Conservation (phyloP, 83 land plant species). For the Diphasiastrum complanatum region DNA sequence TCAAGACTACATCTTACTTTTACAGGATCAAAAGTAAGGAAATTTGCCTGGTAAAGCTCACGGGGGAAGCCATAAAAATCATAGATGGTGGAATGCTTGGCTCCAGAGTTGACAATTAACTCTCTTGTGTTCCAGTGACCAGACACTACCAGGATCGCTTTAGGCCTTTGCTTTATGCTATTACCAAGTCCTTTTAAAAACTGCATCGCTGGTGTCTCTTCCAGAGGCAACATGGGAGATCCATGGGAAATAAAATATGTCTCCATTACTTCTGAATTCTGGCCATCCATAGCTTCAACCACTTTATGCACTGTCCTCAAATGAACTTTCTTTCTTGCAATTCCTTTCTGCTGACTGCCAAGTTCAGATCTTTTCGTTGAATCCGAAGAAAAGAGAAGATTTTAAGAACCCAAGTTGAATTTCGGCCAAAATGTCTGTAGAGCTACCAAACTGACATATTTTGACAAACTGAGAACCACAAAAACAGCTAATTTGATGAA, state of each 20-base stretch:
- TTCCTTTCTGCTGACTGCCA: no score
- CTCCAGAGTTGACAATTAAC: slow-evolving; percentile 2
- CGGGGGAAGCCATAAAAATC: slow-evolving; percentile 25
- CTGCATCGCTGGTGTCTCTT: slow-evolving; percentile 24
- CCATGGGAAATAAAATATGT: slow-evolving; percentile 34
- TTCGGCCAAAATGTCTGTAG: no score
- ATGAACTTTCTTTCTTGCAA: no score
- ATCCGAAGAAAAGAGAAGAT: no score
- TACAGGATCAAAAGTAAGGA: not conserved
- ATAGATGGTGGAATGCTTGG: slow-evolving; percentile 12
- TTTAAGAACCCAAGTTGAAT: no score
- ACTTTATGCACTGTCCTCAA: no score
- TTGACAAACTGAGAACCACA: no score
- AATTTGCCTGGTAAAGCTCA: slow-evolving; percentile 18
- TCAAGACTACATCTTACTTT: not conserved
- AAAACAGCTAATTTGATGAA: no score
- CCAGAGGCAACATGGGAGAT: slow-evolving; percentile 29
- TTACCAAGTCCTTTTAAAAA: slow-evolving; percentile 36
- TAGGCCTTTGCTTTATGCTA: slow-evolving; percentile 21
- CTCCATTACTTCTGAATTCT: not conserved
- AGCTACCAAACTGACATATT: no score
- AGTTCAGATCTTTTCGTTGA: no score
- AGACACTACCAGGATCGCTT: slow-evolving; percentile 35
- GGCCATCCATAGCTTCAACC: no score
- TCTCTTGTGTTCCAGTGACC: slow-evolving; percentile 32